Percentiles rank a stretch among this genome's conserved stretches.
Evolutionary conservation across 148 eudicot genomes (phyloP).

Genomic region (Vaccinium corymbosum): DNA sequence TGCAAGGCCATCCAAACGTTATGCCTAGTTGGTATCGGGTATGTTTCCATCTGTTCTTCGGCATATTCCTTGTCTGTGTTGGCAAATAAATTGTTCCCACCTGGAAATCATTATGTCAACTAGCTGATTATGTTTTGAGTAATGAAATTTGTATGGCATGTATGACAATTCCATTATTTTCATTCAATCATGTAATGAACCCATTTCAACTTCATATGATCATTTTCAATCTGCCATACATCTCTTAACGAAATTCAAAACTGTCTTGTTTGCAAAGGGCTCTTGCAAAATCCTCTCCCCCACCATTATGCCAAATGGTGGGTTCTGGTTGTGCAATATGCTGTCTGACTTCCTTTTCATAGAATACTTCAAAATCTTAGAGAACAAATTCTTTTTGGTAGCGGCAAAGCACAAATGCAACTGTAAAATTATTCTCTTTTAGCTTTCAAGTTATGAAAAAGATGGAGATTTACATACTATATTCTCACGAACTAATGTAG

Average conservation of each 20-base stretch:
- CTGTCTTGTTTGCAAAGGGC: not conserved
- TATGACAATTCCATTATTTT: not conserved
- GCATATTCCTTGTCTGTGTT: not conserved
- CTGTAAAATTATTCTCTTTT: not conserved
- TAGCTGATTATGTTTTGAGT: not conserved
- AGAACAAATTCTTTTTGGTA: not conserved
- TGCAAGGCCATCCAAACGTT: slow-evolving; percentile 29
- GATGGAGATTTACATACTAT: not conserved
- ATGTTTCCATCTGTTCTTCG: slow-evolving; percentile 27
- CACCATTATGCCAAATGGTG: not conserved
- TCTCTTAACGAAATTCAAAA: not conserved
- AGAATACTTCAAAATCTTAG: not conserved
- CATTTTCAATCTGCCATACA: not conserved
- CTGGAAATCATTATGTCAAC: not conserved
- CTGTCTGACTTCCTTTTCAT: not conserved
- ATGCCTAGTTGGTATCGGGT: slow-evolving; percentile 26
- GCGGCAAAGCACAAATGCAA: not conserved
- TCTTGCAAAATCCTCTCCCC: not conserved
- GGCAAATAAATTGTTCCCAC: not conserved
- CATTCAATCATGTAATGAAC: not conserved
- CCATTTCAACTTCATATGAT: not conserved
- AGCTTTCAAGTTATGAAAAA: not conserved
- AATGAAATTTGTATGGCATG: not conserved
- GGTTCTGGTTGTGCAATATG: not conserved
- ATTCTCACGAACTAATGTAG: no score